phyloP scores from a whole-genome alignment of 306 rosid genomes.

The Prinsepia uniflora region DNA sequence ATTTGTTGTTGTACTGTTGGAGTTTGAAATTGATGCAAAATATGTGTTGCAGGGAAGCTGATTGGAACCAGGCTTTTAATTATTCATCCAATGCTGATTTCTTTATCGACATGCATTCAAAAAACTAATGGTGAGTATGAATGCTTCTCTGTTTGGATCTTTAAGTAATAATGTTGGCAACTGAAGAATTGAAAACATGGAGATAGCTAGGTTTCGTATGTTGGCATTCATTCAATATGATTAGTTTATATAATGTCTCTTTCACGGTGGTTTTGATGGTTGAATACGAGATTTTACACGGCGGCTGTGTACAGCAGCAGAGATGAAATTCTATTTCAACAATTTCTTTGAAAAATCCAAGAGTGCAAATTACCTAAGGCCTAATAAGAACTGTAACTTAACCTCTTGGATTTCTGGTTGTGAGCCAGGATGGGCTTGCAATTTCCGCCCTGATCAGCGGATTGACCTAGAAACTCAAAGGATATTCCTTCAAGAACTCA shows the following conservation, averaged over 20 bases:
- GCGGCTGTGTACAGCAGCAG: constrained; percentile 88
- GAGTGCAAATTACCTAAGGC: constrained; percentile 59
- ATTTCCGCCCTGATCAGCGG: constrained; percentile 43
- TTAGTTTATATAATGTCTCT: constrained; percentile 3
- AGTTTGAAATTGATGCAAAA: constrained; percentile 13
- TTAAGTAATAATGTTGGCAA: background rate
- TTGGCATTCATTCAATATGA: background rate
- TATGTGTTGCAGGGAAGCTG: constrained; percentile 65
- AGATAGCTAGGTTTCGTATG: background rate
- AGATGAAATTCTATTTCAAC: constrained; percentile 61
- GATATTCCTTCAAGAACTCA: constrained; percentile 73
- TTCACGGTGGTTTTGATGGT: constrained; percentile 26
- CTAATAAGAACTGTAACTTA: constrained; percentile 86
- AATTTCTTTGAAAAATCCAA: constrained; percentile 46
- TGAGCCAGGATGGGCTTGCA: constrained; percentile 99
- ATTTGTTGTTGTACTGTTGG: background rate
- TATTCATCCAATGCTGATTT: constrained; percentile 71
- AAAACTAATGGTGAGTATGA: constrained; percentile 55
- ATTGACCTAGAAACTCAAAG: constrained; percentile 57
- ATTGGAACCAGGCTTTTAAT: constrained; percentile 87
- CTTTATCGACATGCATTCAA: constrained; percentile 70
- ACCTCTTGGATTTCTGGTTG: constrained; percentile 93
- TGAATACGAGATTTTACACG: constrained; percentile 61
- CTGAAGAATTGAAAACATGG: background rate
- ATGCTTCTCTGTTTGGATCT: background rate